Percentiles rank a stretch among this genome's conserved stretches.
phyloP scores from a whole-genome alignment of 495 filamentous ascomycete species.

The Aspergillus coremiiformis region DNA sequence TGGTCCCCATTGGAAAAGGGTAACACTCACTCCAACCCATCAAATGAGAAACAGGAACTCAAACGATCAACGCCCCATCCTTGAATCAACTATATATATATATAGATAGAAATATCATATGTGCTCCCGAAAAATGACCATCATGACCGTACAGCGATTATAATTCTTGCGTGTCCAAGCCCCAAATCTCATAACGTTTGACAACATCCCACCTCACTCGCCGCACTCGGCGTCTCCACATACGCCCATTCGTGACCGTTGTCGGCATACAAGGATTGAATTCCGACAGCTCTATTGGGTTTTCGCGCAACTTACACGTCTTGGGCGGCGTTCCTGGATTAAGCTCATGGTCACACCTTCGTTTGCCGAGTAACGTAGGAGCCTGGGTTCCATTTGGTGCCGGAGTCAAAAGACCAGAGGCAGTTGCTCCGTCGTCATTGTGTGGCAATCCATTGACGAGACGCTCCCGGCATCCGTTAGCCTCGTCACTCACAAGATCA shows the following conservation, averaged over 20 bases:
- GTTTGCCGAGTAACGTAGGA: slow-evolving; percentile 14
- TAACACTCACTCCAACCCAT: neutral
- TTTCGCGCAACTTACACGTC: neutral
- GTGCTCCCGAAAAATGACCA: too few species aligned
- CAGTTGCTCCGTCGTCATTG: neutral
- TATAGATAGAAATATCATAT: neutral
- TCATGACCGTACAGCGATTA: slow-evolving; percentile 5
- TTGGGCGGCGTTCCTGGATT: neutral
- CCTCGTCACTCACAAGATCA: slow-evolving; percentile 3
- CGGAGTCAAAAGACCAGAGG: neutral
- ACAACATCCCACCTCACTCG: slow-evolving; percentile 39
- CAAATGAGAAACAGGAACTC: neutral
- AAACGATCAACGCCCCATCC: neutral
- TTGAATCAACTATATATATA: neutral
- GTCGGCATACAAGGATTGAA: neutral
- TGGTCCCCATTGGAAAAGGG: neutral
- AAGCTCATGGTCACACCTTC: slow-evolving; percentile 11
- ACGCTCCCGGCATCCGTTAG: slow-evolving; percentile 1
- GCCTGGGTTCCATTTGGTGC: neutral
- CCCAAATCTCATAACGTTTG: slow-evolving; percentile 39
- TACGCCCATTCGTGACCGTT: slow-evolving; percentile 10
- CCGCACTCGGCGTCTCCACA: slow-evolving; percentile 26
- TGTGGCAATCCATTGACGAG: neutral
- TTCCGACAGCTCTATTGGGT: neutral
- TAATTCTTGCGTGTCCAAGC: slow-evolving; percentile 36